Evolutionary conservation across 345 rosid genomes (phyloP), one percentile per base, ranked within the genome.

Genomic region (Boechera divaricarpa): DNA sequence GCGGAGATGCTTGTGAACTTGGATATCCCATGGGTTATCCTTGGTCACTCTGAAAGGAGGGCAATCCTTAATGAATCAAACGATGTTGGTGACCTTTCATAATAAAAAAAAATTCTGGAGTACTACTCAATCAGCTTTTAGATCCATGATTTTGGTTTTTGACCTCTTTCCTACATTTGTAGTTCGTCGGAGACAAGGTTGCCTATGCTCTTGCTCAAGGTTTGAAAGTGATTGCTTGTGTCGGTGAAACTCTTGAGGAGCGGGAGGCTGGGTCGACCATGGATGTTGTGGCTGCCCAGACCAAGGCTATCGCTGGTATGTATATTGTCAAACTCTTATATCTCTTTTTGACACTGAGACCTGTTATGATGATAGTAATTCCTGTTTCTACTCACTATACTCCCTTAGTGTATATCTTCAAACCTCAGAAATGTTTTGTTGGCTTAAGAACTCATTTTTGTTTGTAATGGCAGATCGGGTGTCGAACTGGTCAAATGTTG

Each of bases 21-120:
- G 86, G 82, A 61, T 39, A 82, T 94, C 81, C 90, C 91, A 8
- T 94, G 98, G 97, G 97, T 94, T 78, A 91, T 94, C 77, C 88
- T 94, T 72, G 97, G 97, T 53, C 98, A 94, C 78, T 94, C 97
- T 67, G 97, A 91, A 71, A 91, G 97, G 77, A 87, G 98, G 67
- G 86, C 67, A 59, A 58, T 91, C 49, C 76, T 91, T 24, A 84
- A 81, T 45, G 97, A 91, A 71, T 77, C 97, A 18, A 88, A 88
- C 39, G 95, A 91, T 88, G 97, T 87, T 78, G 61, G 75, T 52
- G 44, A 56, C 69, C 44, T 45, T 75, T 56, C 59, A 63, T 76
- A 39, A 39, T 45, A 3, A 16, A 49, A 31, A 31, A 7, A 28
- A 0, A 15, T 2, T 31, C 3, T n/a, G 71, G 12, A 58, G 7